phyloP scores from a whole-genome alignment of 2,329 filamentous ascomycete genomes.

The Mycosphaerelloides madeirae region DNA sequence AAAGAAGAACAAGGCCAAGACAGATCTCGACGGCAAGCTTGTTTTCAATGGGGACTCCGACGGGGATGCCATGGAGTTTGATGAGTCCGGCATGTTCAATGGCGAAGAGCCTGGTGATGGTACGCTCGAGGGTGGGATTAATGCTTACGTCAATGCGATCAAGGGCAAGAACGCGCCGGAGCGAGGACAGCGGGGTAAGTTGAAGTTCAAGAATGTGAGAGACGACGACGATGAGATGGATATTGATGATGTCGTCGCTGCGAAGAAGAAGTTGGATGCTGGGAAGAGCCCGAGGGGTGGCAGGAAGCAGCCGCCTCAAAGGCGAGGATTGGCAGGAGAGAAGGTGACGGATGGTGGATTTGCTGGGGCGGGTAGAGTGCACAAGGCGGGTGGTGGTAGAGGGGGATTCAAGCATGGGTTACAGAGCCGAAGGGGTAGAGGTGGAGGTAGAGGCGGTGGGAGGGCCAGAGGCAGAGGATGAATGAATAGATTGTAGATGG shows the following conservation, averaged over 20 bases:
- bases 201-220: conserved; percentile 55
- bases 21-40: conserved; percentile 74
- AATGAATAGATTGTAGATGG: neutral
- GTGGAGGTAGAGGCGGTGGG: conserved; percentile 7
- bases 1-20: conserved; percentile 58
- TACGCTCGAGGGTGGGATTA: conserved; percentile 49
- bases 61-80: conserved; percentile 53
- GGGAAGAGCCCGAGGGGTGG: conserved; percentile 14
- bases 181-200: conserved; percentile 54
- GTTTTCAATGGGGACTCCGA: conserved; percentile 56
- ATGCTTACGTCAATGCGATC: conserved; percentile 59
- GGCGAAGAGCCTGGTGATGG: conserved; percentile 36
- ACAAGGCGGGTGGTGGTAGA: conserved; percentile 16
- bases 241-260: conserved; percentile 38
- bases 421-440: conserved; percentile 15
- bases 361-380: conserved; percentile 16
- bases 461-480: neutral
- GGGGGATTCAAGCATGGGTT: conserved; percentile 20
- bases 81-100: conserved; percentile 45
- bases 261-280: conserved; percentile 30
- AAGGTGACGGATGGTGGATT: conserved; percentile 16
- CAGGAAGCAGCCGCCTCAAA: conserved; percentile 21
- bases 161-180: conserved; percentile 55
- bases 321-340: conserved; percentile 23
- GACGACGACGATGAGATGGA: conserved; percentile 44